Evolutionary conservation across 441 rosid species (phyloP).

Genomic region (Cnidoscolus chayamansa): DNA sequence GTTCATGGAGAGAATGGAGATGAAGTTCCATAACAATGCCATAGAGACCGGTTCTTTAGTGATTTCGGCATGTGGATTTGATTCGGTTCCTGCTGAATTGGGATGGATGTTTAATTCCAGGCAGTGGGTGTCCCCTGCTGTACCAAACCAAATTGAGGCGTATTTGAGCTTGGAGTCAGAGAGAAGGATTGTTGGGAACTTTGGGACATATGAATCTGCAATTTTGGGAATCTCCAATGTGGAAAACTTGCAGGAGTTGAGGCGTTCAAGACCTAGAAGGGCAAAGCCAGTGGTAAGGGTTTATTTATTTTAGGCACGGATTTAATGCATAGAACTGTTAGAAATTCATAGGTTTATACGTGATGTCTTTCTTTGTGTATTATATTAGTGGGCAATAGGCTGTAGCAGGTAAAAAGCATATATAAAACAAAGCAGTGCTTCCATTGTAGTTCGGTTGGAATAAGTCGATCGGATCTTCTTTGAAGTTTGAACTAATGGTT

Average conservation of each 20-base stretch:
- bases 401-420: neutral
- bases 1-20: conserved; percentile 86
- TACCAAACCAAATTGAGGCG: conserved; percentile 66
- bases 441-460: neutral
- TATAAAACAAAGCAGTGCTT: too few species aligned
- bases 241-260: conserved; percentile 52
- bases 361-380: neutral
- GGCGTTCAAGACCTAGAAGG: conserved; percentile 70
- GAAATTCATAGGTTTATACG: neutral
- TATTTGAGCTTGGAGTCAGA: conserved; percentile 76
- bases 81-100: conserved; percentile 80
- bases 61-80: conserved; percentile 92
- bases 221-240: conserved; percentile 74
- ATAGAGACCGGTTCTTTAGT: conserved; percentile 63
- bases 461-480: neutral
- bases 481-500: neutral
- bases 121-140: conserved; percentile 71
- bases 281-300: conserved; percentile 61
- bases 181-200: conserved; percentile 64
- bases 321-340: neutral
- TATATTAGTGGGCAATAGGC: neutral
- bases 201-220: conserved; percentile 81
- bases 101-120: conserved; percentile 73
- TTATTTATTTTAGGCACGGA: neutral
- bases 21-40: conserved; percentile 60